These are phyloP conservation scores for Aspergillus japonicus DNA, from an alignment of 2,329 filamentous ascomycete species.

Conservation along the genomic window DNA sequence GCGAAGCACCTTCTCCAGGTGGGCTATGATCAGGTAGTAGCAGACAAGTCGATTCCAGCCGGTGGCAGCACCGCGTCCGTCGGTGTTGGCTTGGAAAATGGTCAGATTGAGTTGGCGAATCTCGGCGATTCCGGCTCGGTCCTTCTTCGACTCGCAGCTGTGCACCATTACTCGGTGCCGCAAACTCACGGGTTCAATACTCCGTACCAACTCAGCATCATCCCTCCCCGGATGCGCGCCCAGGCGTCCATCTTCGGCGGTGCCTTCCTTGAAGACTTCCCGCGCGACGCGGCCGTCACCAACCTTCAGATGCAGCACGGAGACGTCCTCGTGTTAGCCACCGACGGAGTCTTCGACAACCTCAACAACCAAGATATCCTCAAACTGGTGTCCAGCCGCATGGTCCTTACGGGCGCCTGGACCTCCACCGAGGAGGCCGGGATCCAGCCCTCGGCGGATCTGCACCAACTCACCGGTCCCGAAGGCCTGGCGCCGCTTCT, in stretches of 20 bases:
- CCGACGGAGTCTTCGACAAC: slow-evolving; percentile 95
- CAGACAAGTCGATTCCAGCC: slow-evolving; percentile 69
- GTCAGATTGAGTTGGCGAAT: slow-evolving; percentile 83
- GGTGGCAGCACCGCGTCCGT: slow-evolving; percentile 92
- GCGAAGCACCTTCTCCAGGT: slow-evolving; percentile 73
- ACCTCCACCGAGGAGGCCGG: slow-evolving; percentile 58
- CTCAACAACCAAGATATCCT: slow-evolving; percentile 87
- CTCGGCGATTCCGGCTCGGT: slow-evolving; percentile 94
- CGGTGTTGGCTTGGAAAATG: slow-evolving; percentile 71
- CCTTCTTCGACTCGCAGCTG: slow-evolving; percentile 78
- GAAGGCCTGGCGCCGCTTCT: slow-evolving; percentile 40
- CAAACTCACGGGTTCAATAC: slow-evolving; percentile 99
- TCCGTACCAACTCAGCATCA: slow-evolving; percentile 87
- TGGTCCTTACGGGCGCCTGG: slow-evolving; percentile 77
- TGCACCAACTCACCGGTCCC: slow-evolving; percentile 55
- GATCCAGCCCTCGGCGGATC: slow-evolving; percentile 61
- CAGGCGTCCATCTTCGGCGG: slow-evolving; percentile 84
- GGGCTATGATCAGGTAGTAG: slow-evolving; percentile 79
- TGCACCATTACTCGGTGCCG: slow-evolving; percentile 76
- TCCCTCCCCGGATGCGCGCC: slow-evolving; percentile 74
- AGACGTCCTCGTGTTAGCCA: slow-evolving; percentile 89
- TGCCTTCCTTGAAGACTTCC: slow-evolving; percentile 75
- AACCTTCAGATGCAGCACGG: slow-evolving; percentile 78
- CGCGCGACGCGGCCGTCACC: slow-evolving; percentile 77
- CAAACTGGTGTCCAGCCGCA: slow-evolving; percentile 71